Percentiles rank a stretch among this genome's conserved stretches.
These are phyloP conservation scores for Teratosphaeria gauchensis DNA, from an alignment of 2,329 filamentous ascomycete species.

Conservation along the genomic window DNA sequence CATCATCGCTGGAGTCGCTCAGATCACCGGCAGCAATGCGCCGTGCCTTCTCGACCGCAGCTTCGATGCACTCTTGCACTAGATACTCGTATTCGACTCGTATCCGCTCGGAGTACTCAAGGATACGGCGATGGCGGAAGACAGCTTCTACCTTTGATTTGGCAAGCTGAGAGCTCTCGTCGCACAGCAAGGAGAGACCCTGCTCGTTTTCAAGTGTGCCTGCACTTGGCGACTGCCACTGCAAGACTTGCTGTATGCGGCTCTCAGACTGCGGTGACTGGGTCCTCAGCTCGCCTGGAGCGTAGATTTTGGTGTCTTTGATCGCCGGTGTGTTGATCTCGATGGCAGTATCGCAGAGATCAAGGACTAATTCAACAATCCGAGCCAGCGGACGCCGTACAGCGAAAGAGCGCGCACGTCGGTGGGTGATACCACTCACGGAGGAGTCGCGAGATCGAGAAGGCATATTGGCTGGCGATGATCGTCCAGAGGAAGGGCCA, in stretches of 20 bases:
- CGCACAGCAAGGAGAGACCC: constrained; percentile 75
- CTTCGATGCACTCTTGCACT: constrained; percentile 91
- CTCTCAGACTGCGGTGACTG: constrained; percentile 95
- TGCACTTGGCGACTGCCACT: constrained; percentile 88
- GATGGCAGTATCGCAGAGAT: constrained; percentile 88
- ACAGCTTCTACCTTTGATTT: constrained; percentile 88
- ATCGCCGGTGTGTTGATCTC: constrained; percentile 92
- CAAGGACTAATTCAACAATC: constrained; percentile 88
- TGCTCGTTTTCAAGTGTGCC: constrained; percentile 88
- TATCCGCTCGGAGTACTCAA: constrained; percentile 94
- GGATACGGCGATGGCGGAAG: constrained; percentile 78
- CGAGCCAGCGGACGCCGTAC: constrained; percentile 80
- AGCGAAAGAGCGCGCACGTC: constrained; percentile 81
- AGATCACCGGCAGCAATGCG: constrained; percentile 77
- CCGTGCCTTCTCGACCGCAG: constrained; percentile 80
- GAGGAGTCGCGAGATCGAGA: constrained; percentile 61
- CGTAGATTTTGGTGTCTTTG: constrained; percentile 65
- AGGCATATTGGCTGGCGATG: constrained; percentile 56
- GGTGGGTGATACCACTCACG: constrained; percentile 55
- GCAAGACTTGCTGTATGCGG: constrained; percentile 82
- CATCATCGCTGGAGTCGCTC: constrained; percentile 57
- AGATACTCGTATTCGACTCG: constrained; percentile 86
- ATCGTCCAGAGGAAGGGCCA: constrained; percentile 59
- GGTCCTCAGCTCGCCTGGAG: constrained; percentile 69
- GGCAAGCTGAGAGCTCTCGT: constrained; percentile 77